Evolutionary conservation across 225 moss, liverwort and hornwort genomes (phyloP).

Genomic region (Lunularia cruciata): DNA sequence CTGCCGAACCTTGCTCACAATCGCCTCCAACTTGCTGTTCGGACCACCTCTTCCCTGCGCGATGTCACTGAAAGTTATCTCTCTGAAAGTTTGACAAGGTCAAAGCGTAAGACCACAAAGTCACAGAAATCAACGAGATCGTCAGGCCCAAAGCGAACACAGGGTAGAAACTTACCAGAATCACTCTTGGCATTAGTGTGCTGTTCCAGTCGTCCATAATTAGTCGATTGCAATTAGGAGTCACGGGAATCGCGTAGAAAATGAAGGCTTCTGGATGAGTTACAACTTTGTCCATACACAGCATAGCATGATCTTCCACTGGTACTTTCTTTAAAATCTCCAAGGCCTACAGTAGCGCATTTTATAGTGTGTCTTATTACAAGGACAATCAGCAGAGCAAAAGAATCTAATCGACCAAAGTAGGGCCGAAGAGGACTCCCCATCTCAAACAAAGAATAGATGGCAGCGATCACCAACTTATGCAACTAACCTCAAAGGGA

Average conservation of each 20-base stretch:
- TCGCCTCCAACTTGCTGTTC: conserved; percentile 33
- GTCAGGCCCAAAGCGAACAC: too few relatives aligned
- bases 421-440: not conserved
- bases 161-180: conserved; percentile 21
- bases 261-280: conserved; percentile 64
- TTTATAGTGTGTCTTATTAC: not conserved
- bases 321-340: conserved; percentile 63
- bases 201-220: conserved; percentile 67
- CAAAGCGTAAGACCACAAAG: not conserved
- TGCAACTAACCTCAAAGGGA: conserved; percentile 36
- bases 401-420: not conserved
- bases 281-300: conserved; percentile 60
- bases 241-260: conserved; percentile 50
- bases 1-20: conserved; percentile 37
- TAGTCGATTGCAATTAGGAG: conserved; percentile 84
- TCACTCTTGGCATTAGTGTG: conserved; percentile 52
- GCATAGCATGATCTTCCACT: conserved; percentile 41
- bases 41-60: conserved; percentile 29
- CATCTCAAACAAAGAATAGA: not conserved
- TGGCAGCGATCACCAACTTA: too few relatives aligned
- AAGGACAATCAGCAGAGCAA: not conserved
- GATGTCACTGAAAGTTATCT: not conserved
- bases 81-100: conserved; percentile 17
- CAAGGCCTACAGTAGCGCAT: conserved; percentile 44
- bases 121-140: too few relatives aligned